Percentiles rank a stretch among this genome's conserved stretches.
phyloP scores from a whole-genome alignment of 345 rosid species.

The Nephelium lappaceum region DNA sequence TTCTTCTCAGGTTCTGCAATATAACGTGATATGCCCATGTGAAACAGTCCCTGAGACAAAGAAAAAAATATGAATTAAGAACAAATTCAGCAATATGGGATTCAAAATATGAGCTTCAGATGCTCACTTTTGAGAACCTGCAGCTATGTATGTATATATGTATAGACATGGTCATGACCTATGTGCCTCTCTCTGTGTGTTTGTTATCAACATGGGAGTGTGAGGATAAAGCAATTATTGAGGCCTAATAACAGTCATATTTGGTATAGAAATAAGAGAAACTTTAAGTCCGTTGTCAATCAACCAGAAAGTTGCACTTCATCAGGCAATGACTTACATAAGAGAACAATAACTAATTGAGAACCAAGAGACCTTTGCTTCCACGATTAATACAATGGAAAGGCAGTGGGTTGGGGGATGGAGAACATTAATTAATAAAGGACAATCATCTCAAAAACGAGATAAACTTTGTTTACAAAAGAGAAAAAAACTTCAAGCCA shows the following conservation, averaged over 20 bases:
- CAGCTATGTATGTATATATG: not conserved
- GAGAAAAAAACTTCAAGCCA: not conserved
- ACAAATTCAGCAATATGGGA: not conserved
- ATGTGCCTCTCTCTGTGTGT: not conserved
- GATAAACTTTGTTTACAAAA: not conserved
- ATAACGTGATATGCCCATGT: too few relatives aligned
- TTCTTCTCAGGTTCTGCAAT: too few relatives aligned
- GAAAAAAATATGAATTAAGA: slow-evolving; percentile 27
- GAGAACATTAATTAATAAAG: not conserved
- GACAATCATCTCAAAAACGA: not conserved
- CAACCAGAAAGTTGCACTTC: not conserved
- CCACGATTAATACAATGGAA: not conserved
- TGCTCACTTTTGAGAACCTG: not conserved
- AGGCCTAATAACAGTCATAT: not conserved
- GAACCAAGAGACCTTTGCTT: not conserved
- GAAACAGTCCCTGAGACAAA: slow-evolving; percentile 57
- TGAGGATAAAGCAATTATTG: not conserved
- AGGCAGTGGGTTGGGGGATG: not conserved
- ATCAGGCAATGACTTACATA: not conserved
- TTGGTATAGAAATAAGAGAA: not conserved
- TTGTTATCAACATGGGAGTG: not conserved
- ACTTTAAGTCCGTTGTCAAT: not conserved
- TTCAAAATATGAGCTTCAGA: not conserved
- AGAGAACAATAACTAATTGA: not conserved
- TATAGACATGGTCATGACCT: not conserved